Conservation (phyloP, 306 rosid species). For the Malus orientalis region DNA sequence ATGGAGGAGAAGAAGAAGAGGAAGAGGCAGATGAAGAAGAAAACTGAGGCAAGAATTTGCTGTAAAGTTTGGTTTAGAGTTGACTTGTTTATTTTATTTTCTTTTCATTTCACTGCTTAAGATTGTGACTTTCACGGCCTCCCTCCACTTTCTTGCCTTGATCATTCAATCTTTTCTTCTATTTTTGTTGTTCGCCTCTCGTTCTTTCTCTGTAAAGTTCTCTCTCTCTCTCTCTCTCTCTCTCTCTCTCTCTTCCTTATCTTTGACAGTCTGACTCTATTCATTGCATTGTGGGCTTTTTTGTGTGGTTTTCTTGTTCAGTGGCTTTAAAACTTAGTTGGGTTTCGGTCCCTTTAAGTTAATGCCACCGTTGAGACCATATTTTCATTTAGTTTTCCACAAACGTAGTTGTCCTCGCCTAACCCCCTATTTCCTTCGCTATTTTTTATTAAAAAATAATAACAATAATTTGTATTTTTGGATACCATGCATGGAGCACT, state of each 20-base stretch:
- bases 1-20: neutral
- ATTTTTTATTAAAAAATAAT: too few species aligned
- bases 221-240: slow-evolving; percentile 22
- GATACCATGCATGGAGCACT: neutral
- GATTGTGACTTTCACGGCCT: slow-evolving; percentile 35
- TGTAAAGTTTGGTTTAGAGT: slow-evolving; percentile 41
- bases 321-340: slow-evolving; percentile 1
- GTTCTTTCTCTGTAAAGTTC: slow-evolving; percentile 13
- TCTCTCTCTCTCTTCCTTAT: slow-evolving; percentile 29
- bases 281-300: slow-evolving; percentile 38
- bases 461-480: slow-evolving; percentile 8
- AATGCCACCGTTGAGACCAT: slow-evolving; percentile 20
- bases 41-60: slow-evolving; percentile 4
- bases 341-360: slow-evolving; percentile 14
- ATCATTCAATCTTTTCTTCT: slow-evolving; percentile 33
- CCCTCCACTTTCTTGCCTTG: slow-evolving; percentile 37
- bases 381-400: slow-evolving; percentile 9
- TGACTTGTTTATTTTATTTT: slow-evolving; percentile 26
- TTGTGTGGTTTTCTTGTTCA: neutral
- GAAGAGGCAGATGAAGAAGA: neutral
- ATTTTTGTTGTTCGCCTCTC: slow-evolving; percentile 16
- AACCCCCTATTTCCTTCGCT: neutral
- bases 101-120: slow-evolving; percentile 19
- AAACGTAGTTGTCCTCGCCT: too few species aligned
- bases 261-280: slow-evolving; percentile 14